Evolutionary conservation across 345 rosid species (phyloP).

Genomic region (Eucalyptus tenuipes): DNA sequence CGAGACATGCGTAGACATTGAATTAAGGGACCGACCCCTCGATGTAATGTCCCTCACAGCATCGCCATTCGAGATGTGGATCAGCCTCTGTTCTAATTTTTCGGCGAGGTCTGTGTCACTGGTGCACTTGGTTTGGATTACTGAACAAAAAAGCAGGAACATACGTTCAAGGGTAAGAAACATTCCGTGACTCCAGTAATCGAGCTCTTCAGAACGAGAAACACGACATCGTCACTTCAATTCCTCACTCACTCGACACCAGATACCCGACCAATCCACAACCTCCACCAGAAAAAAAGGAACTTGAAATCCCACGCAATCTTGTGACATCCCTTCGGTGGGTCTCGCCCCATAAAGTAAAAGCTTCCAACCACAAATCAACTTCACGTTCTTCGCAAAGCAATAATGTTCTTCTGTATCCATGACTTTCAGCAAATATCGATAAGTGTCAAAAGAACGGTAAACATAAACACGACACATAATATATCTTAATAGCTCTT

Average conservation of each 20-base stretch:
- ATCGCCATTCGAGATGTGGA: neutral
- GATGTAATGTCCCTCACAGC: neutral
- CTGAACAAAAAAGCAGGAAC: neutral
- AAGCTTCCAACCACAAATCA: neutral
- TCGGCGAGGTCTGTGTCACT: neutral
- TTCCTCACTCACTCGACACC: neutral
- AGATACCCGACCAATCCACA: neutral
- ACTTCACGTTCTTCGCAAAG: neutral
- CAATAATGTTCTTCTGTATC: neutral
- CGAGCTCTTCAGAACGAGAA: neutral
- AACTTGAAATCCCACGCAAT: neutral
- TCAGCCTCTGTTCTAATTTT: neutral
- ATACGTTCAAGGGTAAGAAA: neutral
- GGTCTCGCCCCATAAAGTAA: neutral
- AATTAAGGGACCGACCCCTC: neutral
- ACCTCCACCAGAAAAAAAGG: neutral
- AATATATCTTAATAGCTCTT: neutral
- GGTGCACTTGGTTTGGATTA: neutral
- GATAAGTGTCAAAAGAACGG: neutral
- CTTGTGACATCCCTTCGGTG: neutral
- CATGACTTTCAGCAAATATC: neutral
- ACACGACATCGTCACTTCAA: neutral
- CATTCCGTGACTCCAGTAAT: neutral
- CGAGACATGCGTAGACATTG: neutral
- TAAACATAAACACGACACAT: neutral